These are phyloP conservation scores for Trypanosoma vivax DNA, from an alignment of 208 protist species.

Conservation along the genomic window DNA sequence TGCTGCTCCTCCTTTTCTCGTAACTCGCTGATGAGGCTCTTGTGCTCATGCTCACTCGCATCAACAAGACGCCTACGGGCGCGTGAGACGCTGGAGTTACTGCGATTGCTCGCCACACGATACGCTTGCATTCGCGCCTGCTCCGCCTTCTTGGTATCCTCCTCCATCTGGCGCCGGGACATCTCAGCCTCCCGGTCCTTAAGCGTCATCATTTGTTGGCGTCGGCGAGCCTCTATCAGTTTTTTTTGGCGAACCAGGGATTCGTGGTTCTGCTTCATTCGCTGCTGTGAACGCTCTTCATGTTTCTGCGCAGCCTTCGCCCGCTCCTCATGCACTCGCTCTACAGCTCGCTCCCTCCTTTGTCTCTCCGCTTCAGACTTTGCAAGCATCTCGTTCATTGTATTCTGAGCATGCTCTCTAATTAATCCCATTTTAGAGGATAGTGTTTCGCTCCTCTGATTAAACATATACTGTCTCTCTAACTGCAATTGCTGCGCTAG, in stretches of 20 bases:
- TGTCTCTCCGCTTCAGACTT: constrained; percentile 34
- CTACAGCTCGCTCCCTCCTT: constrained; percentile 32
- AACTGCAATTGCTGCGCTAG: constrained; percentile 36
- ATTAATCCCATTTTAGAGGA: constrained; percentile 36
- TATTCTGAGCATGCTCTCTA: constrained; percentile 28
- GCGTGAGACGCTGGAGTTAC: constrained; percentile 29
- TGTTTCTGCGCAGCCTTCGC: constrained; percentile 27
- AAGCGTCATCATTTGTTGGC: constrained; percentile 5
- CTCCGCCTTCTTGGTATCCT: constrained; percentile 37
- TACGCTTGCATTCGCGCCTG: constrained; percentile 31
- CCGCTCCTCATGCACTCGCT: constrained; percentile 36
- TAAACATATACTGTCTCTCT: constrained; percentile 45
- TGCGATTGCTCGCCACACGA: constrained; percentile 29
- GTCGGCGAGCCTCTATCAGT: constrained; percentile 20
- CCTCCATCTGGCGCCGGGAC: constrained; percentile 16
- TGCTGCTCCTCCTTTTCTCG: constrained; percentile 42
- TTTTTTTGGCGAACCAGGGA: constrained; percentile 13
- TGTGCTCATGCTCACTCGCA: constrained; percentile 34
- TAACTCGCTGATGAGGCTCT: constrained; percentile 41
- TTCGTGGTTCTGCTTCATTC: constrained; percentile 6
- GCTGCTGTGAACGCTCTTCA: constrained; percentile 14
- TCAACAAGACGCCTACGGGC: constrained; percentile 37
- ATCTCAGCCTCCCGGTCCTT: not conserved
- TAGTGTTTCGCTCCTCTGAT: constrained; percentile 35
- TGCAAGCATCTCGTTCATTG: constrained; percentile 33